Conservation (phyloP, 371 early-diverging fungal species). For the Umbelopsis sp. region DNA sequence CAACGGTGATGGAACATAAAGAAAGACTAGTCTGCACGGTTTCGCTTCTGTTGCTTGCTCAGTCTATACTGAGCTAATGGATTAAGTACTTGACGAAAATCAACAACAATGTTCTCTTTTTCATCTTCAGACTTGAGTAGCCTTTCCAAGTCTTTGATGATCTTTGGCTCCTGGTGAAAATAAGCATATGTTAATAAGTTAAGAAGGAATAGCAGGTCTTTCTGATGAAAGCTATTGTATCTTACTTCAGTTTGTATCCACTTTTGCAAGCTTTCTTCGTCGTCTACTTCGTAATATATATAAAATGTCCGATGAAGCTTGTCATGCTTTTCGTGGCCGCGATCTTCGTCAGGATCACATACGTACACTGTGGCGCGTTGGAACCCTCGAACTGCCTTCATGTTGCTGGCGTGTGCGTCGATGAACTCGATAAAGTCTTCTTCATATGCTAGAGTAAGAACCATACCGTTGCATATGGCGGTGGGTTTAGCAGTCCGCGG, state of each 20-base stretch:
- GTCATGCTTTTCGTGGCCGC: constrained; percentile 1
- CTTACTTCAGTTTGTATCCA: neutral
- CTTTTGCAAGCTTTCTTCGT: constrained; percentile 9
- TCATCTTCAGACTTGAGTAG: constrained; percentile 1
- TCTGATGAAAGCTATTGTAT: neutral
- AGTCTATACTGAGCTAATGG: neutral
- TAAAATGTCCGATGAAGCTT: neutral
- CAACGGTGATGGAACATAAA: no score
- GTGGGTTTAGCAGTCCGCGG: neutral
- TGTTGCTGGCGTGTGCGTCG: constrained; percentile 13
- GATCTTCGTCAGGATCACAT: constrained; percentile 9
- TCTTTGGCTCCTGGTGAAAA: neutral
- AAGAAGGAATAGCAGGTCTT: no score
- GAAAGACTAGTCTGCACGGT: neutral
- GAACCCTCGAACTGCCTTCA: constrained; percentile 9
- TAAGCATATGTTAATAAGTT: neutral
- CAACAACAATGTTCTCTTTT: neutral
- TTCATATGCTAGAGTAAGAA: neutral
- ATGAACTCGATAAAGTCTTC: constrained; percentile 7
- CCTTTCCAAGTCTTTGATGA: neutral
- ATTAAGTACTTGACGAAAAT: constrained; percentile 6
- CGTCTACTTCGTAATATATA: constrained; percentile 10
- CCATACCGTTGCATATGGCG: neutral
- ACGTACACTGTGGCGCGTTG: neutral
- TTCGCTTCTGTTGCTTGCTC: neutral